These are phyloP conservation scores for Emmonsia crescens DNA, from an alignment of 2,329 filamentous ascomycete species.

Conservation along the genomic window DNA sequence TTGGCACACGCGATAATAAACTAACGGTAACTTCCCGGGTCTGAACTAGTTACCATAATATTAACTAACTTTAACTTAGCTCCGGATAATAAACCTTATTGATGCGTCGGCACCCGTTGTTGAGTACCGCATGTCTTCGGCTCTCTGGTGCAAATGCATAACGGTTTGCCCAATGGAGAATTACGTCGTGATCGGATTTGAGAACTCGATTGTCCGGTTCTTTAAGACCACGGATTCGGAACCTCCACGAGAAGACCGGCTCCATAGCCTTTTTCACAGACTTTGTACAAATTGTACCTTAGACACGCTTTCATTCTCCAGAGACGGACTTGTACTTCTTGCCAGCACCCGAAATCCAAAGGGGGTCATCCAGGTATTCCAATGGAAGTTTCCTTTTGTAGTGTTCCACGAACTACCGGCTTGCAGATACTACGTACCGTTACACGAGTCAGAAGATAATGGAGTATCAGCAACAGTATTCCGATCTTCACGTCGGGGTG, in stretches of 20 bases:
- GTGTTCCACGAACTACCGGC: slow-evolving; percentile 25
- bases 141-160: slow-evolving; percentile 31
- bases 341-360: slow-evolving; percentile 28
- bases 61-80: slow-evolving; percentile 15
- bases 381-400: slow-evolving; percentile 30
- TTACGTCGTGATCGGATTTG: slow-evolving; percentile 33
- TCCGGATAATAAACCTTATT: slow-evolving; percentile 29
- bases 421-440: slow-evolving; percentile 30
- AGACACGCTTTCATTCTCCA: slow-evolving; percentile 33
- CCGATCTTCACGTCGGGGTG: slow-evolving; percentile 22
- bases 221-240: slow-evolving; percentile 28
- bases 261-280: slow-evolving; percentile 25
- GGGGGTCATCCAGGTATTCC: slow-evolving; percentile 30
- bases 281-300: slow-evolving; percentile 29
- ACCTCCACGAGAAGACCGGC: slow-evolving; percentile 28
- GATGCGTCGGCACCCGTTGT: slow-evolving; percentile 23
- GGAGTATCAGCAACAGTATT: slow-evolving; percentile 30
- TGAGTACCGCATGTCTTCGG: slow-evolving; percentile 32
- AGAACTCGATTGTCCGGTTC: slow-evolving; percentile 31
- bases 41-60: not conserved
- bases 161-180: slow-evolving; percentile 32
- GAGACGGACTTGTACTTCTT: slow-evolving; percentile 31
- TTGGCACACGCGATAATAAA: slow-evolving; percentile 33
- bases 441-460: slow-evolving; percentile 35
- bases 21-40: slow-evolving; percentile 26